These are phyloP conservation scores for Eucalyptus erythrocorys DNA, from an alignment of 345 rosid species.

Conservation along the genomic window DNA sequence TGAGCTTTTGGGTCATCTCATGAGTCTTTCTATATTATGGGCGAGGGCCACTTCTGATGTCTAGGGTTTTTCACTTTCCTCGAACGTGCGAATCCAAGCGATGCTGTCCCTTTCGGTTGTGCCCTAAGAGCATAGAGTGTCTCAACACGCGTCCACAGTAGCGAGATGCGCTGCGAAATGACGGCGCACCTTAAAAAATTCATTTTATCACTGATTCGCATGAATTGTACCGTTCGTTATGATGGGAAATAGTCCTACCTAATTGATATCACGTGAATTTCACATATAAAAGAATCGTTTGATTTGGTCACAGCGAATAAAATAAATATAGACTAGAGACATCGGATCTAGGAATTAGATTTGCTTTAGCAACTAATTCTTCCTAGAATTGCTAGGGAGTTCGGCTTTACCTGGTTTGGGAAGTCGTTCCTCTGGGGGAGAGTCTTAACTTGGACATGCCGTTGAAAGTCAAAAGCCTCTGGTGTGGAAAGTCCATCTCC, in stretches of 20 bases:
- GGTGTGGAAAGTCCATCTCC: neutral
- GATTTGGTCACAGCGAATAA: neutral
- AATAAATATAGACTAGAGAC: neutral
- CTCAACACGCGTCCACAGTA: neutral
- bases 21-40: neutral
- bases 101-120: neutral
- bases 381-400: neutral
- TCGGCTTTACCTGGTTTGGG: neutral
- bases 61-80: neutral
- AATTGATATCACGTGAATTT: neutral
- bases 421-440: neutral
- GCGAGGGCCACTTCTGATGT: neutral
- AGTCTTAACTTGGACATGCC: neutral
- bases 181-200: neutral
- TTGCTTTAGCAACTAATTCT: neutral
- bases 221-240: neutral
- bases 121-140: neutral
- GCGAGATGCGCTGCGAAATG: accelerated
- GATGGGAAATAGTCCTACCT: accelerated
- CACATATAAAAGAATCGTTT: neutral
- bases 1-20: neutral
- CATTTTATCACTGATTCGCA: accelerated
- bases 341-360: neutral
- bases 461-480: neutral
- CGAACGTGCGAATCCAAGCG: neutral